phyloP scores from a whole-genome alignment of 1,284 basidiomycete genomes.

The Apiotrichum brassicae region DNA sequence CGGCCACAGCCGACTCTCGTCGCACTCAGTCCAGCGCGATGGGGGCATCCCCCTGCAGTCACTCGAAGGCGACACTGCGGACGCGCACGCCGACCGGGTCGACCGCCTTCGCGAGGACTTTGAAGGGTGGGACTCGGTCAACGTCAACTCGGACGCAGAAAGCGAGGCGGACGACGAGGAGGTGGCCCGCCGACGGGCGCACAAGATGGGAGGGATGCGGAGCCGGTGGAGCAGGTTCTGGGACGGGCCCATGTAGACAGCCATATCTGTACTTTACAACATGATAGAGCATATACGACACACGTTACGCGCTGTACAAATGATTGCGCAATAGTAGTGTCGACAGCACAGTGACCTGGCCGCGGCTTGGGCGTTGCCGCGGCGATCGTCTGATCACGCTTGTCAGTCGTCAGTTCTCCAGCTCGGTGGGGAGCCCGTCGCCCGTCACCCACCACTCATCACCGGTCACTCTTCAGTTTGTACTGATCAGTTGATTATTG shows the following conservation, averaged over 20 bases:
- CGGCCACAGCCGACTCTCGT: no score
- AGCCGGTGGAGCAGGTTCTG: conserved; percentile 11
- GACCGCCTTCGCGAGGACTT: conserved; percentile 33
- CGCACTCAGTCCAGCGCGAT: background rate
- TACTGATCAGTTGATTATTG: no score
- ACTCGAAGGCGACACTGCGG: background rate
- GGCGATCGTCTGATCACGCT: no score
- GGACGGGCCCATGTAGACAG: conserved; percentile 10
- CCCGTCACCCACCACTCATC: no score
- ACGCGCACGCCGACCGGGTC: conserved; percentile 28
- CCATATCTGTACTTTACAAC: background rate
- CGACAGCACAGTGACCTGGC: no score
- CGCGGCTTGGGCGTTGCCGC: no score
- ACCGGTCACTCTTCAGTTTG: no score
- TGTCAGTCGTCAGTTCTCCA: no score
- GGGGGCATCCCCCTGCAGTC: background rate
- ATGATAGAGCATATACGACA: background rate
- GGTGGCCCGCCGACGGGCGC: conserved; percentile 5
- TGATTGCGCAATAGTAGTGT: no score
- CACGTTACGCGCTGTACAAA: no score
- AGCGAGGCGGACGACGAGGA: conserved; percentile 13
- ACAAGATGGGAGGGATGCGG: background rate
- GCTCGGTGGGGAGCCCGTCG: no score
- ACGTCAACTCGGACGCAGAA: conserved; percentile 5
- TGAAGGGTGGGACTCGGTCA: conserved; percentile 34